Percentiles rank a stretch among this genome's conserved stretches.
Evolutionary conservation across 805 yeast genomes (phyloP).

Genomic region (Barnettozyma populi): DNA sequence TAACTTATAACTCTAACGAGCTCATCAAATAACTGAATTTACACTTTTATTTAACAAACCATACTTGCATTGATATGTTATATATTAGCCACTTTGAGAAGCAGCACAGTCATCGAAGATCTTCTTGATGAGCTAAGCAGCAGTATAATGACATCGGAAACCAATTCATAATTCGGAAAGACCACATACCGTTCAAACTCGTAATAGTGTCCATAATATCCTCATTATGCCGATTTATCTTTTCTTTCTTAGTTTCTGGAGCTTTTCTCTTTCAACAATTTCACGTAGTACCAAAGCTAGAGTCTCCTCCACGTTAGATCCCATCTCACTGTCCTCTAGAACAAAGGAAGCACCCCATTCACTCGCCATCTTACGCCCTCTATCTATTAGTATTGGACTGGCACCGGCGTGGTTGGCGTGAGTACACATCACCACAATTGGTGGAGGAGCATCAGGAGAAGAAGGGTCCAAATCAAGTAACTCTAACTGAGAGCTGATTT

Average conservation of each 20-base stretch:
- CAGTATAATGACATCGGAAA: no score
- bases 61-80: no score
- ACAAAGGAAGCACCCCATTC: conserved; percentile 65
- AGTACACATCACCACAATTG: conserved; percentile 63
- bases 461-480: conserved; percentile 30
- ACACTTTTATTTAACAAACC: no score
- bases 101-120: no score
- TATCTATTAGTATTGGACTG: conserved; percentile 52
- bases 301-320: conserved; percentile 50
- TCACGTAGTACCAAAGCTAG: conserved; percentile 56
- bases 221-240: background rate
- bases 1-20: no score
- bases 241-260: conserved; percentile 17
- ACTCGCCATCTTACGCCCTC: conserved; percentile 52
- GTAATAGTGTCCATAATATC: no score
- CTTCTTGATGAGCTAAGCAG: no score
- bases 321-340: conserved; percentile 49
- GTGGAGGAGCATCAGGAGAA: conserved; percentile 48
- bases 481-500: conserved; percentile 27
- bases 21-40: no score
- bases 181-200: no score
- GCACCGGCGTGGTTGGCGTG: conserved; percentile 51
- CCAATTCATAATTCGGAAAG: no score
- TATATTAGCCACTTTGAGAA: no score
- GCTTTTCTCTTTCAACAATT: conserved; percentile 41